phyloP scores from a whole-genome alignment of 129 eudicot genomes.

The carrot (Daucus carota) region DH1_v3.0 NC_030381.2:40987501-40988000 shows the following conservation, averaged over 20 bases:
- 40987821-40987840: constrained; percentile 21
- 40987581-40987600: constrained; percentile 16
- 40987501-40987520: constrained; percentile 27
- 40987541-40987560: constrained; percentile 25
- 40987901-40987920: constrained; percentile 17
- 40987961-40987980: constrained; percentile 12
- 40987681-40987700: background rate
- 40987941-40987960: background rate
- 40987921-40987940: constrained; percentile 18
- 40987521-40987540: constrained; percentile 33
- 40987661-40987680: constrained; percentile 1
- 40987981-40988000: background rate
- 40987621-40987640: constrained; percentile 15
- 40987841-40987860: constrained; percentile 26
- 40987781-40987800: constrained; percentile 27
- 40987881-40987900: background rate
- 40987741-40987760: background rate
- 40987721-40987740: background rate
- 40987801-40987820: constrained; percentile 27
- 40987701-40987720: background rate
- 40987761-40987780: constrained; percentile 22
- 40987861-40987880: constrained; percentile 21
- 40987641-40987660: constrained; percentile 14
- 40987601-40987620: constrained; percentile 18
- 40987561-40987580: background rate